These are phyloP conservation scores for Peronospora farinosa DNA, from an alignment of 352 stramenopile genomes.

Conservation along the genomic window DNA sequence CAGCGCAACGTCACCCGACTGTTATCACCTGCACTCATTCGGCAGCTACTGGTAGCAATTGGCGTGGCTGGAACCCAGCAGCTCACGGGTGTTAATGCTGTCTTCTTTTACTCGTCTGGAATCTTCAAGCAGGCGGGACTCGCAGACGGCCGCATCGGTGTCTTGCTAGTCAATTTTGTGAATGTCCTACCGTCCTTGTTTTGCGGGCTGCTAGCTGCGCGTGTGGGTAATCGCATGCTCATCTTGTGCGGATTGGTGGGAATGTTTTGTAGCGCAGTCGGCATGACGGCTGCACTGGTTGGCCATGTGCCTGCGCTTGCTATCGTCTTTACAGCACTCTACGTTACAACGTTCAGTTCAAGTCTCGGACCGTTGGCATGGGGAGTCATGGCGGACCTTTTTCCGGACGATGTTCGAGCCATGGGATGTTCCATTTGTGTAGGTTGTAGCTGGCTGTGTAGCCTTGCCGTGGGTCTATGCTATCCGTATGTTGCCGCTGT, in stretches of 20 bases:
- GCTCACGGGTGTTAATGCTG: constrained; percentile 59
- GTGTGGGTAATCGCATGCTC: constrained; percentile 45
- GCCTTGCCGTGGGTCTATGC: constrained; percentile 39
- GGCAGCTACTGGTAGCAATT: constrained; percentile 44
- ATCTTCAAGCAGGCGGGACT: constrained; percentile 59
- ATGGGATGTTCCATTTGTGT: constrained; percentile 43
- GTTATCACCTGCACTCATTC: constrained; percentile 22
- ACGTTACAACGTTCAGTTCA: constrained; percentile 40
- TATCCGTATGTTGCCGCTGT: constrained; percentile 47
- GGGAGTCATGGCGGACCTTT: constrained; percentile 47
- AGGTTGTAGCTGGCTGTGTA: constrained; percentile 45
- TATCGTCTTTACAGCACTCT: constrained; percentile 50
- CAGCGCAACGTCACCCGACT: constrained; percentile 8
- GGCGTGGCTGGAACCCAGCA: constrained; percentile 41
- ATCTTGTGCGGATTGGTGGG: constrained; percentile 38
- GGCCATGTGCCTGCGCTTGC: constrained; percentile 25
- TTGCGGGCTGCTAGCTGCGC: constrained; percentile 29
- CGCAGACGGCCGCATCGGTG: constrained; percentile 46
- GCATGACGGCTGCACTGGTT: constrained; percentile 40
- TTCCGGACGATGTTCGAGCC: constrained; percentile 50
- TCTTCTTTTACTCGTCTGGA: constrained; percentile 66
- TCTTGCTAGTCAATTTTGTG: constrained; percentile 47
- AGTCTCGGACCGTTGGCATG: constrained; percentile 52
- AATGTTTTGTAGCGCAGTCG: constrained; percentile 44
- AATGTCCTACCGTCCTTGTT: constrained; percentile 48